A percentile compares a stretch with the other conserved stretches of the same genome.
phyloP scores from a whole-genome alignment of 2,329 filamentous ascomycete species.

The Teratosphaeria gauchensis region DNA sequence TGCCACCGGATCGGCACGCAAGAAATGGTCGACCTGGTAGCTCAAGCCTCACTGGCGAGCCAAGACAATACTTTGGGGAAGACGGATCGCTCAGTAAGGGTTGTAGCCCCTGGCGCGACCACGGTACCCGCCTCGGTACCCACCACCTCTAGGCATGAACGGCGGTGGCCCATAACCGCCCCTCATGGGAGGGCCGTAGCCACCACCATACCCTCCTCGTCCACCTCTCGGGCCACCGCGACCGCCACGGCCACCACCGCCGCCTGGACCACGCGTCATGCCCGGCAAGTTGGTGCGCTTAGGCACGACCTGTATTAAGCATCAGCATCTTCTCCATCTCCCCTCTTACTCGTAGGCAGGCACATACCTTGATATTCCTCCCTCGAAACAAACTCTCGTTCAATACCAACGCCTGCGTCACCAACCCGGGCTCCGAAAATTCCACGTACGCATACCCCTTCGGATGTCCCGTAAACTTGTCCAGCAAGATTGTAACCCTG shows the following conservation, averaged over 20 bases:
- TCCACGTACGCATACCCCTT: constrained; percentile 99
- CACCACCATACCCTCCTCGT: constrained; percentile 35
- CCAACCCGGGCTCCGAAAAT: constrained; percentile 86
- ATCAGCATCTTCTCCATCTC: constrained; percentile 2
- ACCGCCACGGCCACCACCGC: constrained; percentile 40
- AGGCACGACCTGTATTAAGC: constrained; percentile 54
- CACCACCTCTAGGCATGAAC: constrained; percentile 14
- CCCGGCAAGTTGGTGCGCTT: constrained; percentile 96
- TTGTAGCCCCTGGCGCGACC: constrained; percentile 27
- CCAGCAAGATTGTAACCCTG: constrained; percentile 89
- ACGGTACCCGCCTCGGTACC: constrained; percentile 33
- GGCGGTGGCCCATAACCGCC: constrained; percentile 26
- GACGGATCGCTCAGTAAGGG: constrained; percentile 23
- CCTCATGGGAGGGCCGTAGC: constrained; percentile 39
- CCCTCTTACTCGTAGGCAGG: background rate
- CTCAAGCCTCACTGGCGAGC: background rate
- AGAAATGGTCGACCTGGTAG: background rate
- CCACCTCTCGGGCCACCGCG: constrained; percentile 35
- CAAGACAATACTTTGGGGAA: background rate
- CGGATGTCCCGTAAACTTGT: constrained; percentile 98
- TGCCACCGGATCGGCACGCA: background rate
- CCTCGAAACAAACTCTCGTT: constrained; percentile 96
- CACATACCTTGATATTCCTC: constrained; percentile 82
- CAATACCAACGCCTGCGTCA: constrained; percentile 84
- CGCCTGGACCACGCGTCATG: constrained; percentile 76